phyloP scores from a whole-genome alignment of 2,329 filamentous ascomycete genomes.

The Aspergillus fischeri region DNA sequence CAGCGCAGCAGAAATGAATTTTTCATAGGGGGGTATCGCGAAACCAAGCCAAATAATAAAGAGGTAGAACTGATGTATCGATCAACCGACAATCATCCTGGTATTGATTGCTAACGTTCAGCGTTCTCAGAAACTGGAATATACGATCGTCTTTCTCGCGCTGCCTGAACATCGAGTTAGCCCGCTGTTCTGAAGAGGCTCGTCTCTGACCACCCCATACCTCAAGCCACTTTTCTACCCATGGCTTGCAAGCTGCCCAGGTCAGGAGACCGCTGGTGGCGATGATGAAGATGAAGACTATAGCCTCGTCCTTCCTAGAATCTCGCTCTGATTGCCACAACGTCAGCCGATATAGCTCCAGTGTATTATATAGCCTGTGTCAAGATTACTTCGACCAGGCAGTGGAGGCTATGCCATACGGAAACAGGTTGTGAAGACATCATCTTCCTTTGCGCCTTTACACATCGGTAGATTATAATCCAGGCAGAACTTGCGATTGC shows the following conservation, averaged over 20 bases:
- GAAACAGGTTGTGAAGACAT: conserved; percentile 64
- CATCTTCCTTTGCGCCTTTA: conserved; percentile 58
- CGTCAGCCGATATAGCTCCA: conserved; percentile 4
- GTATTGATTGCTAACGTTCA: conserved; percentile 6
- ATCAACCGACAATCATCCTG: background rate
- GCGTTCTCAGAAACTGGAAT: conserved; percentile 44
- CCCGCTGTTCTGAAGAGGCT: conserved; percentile 6
- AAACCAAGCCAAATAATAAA: background rate
- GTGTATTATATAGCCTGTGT: background rate
- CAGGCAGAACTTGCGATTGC: conserved; percentile 64
- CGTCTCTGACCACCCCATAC: conserved; percentile 28
- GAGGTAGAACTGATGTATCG: background rate
- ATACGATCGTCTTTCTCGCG: conserved; percentile 48
- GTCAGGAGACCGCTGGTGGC: conserved; percentile 57
- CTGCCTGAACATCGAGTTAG: conserved; percentile 30
- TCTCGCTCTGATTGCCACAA: conserved; percentile 51
- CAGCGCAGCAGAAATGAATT: background rate
- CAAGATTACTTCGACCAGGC: background rate
- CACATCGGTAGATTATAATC: conserved; percentile 60
- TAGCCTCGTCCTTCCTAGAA: conserved; percentile 62
- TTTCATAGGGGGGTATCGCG: background rate
- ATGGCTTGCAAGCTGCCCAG: conserved; percentile 59
- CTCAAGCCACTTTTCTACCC: conserved; percentile 54
- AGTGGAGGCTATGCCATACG: conserved; percentile 38
- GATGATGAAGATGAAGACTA: conserved; percentile 64